phyloP scores from a whole-genome alignment of 2,329 filamentous ascomycete genomes.

The Phaeomoniella chlamydospora region DNA sequence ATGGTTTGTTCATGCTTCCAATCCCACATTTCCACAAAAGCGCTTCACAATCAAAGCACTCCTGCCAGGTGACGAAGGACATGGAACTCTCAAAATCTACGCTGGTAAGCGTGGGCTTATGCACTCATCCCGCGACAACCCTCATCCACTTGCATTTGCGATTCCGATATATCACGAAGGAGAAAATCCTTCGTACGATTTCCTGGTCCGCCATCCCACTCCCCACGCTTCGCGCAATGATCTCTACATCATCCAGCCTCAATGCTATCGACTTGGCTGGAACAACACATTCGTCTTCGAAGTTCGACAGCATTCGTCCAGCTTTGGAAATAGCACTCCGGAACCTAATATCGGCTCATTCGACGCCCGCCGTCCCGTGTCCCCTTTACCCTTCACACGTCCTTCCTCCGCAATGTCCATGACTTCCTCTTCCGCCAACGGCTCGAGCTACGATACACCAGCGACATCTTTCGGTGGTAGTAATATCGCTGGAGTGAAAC shows the following conservation, averaged over 20 bases:
- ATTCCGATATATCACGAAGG: slow-evolving; percentile 84
- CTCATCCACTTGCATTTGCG: slow-evolving; percentile 76
- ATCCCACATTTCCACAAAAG: slow-evolving; percentile 39
- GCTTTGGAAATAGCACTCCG: slow-evolving; percentile 5
- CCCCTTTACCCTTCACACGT: slow-evolving; percentile 25
- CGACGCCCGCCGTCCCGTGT: slow-evolving; percentile 8
- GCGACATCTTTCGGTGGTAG: slow-evolving; percentile 40
- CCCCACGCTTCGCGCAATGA: slow-evolving; percentile 96
- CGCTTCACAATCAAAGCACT: slow-evolving; percentile 88
- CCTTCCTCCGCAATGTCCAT: slow-evolving; percentile 47
- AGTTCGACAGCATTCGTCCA: slow-evolving; percentile 77
- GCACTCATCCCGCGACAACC: slow-evolving; percentile 94
- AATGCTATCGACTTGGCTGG: slow-evolving; percentile 72
- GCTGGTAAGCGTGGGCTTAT: slow-evolving; percentile 89
- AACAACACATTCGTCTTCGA: slow-evolving; percentile 98
- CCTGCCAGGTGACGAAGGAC: slow-evolving; percentile 80
- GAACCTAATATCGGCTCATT: slow-evolving; percentile 8
- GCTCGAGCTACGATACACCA: slow-evolving; percentile 37
- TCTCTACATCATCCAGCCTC: slow-evolving; percentile 90
- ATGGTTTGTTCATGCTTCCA: slow-evolving; percentile 36
- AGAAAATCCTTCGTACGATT: slow-evolving; percentile 88
- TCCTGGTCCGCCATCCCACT: slow-evolving; percentile 83
- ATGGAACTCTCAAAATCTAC: slow-evolving; percentile 78
- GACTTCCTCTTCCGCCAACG: slow-evolving; percentile 38
- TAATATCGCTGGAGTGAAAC: slow-evolving; percentile 32